Base-by-base conservation (phyloP, 352 stramenopile genomes). In the Phytophthora sojae region DNA sequence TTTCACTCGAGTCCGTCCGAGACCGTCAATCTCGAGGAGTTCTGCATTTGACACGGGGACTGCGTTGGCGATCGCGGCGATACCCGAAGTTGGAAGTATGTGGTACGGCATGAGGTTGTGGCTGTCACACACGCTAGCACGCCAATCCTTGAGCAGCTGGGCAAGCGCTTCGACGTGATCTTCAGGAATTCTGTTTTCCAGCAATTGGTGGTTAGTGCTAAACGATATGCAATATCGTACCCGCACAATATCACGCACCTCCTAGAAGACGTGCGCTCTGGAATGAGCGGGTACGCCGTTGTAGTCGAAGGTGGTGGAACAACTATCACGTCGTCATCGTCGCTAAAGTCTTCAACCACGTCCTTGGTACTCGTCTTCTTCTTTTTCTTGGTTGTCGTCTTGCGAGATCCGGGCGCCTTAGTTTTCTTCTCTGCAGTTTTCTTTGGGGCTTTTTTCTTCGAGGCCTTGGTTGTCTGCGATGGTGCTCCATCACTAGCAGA, bases 51-150 rank as follows among this genome's bases (percentile, higher is more conserved):
- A 88, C 5, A 92, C 73, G 8, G 89, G 89, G 11, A 92, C 86
- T 9, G 85, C 83, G 63, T 93, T 92, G 30, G 88, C 89, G 58
- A 96, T 96, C 3, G 86, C 75, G 17, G 82, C 88, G 55, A 96
- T 96, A 45, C 89, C 89, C 7, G 79, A 75, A 9, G 88, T 96
- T 2, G 89, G 83, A 25, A 96, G 71, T 56, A 96, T 96, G 35
- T 96, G 89, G 55, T 96, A 96, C 56, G 89, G 89, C 89, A 96
- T 96, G 37, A 91, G 73, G 57, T 94, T 93, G 37, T 90, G 88
- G 57, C 82, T 94, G 71, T 96, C 89, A 60, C 89, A 96, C 12
- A 95, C 88, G 52, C 80, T 94, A 23, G 88, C 89, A 54, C 89
- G 86, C 89, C 89, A 96, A 67, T 96, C 89, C 69, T 95, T 95